phyloP scores from a whole-genome alignment of 768 basidiomycete species.

The Amanita pallidorosea region DNA sequence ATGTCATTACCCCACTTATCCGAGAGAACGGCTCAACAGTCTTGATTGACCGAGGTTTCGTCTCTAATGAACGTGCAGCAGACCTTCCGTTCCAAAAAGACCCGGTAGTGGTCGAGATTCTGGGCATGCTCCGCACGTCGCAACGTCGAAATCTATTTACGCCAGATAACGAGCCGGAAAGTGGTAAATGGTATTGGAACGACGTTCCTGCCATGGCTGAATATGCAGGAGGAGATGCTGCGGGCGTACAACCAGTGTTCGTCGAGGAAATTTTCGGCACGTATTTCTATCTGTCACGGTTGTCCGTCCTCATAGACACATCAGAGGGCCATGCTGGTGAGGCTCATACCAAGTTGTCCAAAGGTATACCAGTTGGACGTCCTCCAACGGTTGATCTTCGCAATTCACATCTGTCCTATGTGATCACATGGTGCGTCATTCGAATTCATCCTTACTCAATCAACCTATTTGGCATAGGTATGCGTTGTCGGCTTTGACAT shows the following conservation, averaged over 20 bases:
- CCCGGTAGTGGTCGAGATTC: constrained; percentile 53
- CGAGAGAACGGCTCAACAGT: constrained; percentile 76
- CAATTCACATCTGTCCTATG: constrained; percentile 92
- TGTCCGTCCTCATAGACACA: neutral
- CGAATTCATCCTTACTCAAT: neutral
- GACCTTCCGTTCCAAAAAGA: constrained; percentile 23
- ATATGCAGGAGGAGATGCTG: constrained; percentile 60
- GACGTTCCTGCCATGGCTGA: constrained; percentile 77
- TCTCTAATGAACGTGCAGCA: constrained; percentile 41
- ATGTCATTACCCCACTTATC: constrained; percentile 79
- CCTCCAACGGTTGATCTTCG: constrained; percentile 76
- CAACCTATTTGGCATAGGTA: constrained; percentile 45
- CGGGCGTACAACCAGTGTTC: constrained; percentile 77
- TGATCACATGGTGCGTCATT: constrained; percentile 74
- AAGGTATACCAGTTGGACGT: constrained; percentile 81
- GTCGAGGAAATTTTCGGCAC: constrained; percentile 87
- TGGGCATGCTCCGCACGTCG: constrained; percentile 81
- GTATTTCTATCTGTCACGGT: constrained; percentile 13
- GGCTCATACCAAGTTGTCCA: constrained; percentile 41
- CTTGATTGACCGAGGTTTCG: constrained; percentile 88
- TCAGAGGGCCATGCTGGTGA: constrained; percentile 82
- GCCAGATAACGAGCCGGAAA: constrained; percentile 74
- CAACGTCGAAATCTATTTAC: constrained; percentile 72
- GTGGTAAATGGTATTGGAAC: constrained; percentile 87
- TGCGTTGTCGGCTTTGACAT: constrained; percentile 76